phyloP scores from a whole-genome alignment of 495 filamentous ascomycete genomes.

The Penicillium macrosclerotiorum region DNA sequence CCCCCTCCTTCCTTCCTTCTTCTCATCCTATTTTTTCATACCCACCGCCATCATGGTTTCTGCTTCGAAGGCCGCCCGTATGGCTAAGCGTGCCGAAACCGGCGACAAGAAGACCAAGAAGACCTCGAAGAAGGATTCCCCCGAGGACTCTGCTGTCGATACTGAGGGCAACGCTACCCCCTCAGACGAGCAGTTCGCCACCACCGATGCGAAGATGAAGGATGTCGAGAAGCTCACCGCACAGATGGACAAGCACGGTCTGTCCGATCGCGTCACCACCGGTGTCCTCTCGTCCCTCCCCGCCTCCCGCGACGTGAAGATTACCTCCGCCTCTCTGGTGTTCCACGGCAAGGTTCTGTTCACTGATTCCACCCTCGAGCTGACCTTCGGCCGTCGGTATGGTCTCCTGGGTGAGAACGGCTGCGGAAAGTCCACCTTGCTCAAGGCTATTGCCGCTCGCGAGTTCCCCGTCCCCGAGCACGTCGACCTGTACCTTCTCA shows the following conservation, averaged over 20 bases:
- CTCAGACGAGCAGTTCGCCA: constrained; percentile 62
- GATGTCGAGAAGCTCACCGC: constrained; percentile 77
- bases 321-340: constrained; percentile 86
- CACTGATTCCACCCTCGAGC: constrained; percentile 86
- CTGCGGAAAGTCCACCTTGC: constrained; percentile 94
- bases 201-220: constrained; percentile 67
- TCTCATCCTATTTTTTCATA: constrained; percentile 12
- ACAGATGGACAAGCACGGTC: constrained; percentile 92
- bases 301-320: constrained; percentile 89
- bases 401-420: constrained; percentile 98
- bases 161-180: constrained; percentile 25
- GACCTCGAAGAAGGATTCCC: constrained; percentile 63
- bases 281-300: constrained; percentile 87
- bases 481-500: constrained; percentile 96
- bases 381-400: constrained; percentile 91
- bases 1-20: constrained; percentile 6
- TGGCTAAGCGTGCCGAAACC: constrained; percentile 86
- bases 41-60: constrained; percentile 60
- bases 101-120: constrained; percentile 71
- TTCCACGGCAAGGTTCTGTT: constrained; percentile 98
- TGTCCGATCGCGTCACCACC: constrained; percentile 97
- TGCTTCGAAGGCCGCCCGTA: constrained; percentile 94
- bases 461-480: constrained; percentile 96
- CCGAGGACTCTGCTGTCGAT: constrained; percentile 58
- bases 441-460: constrained; percentile 90